phyloP scores from a whole-genome alignment of 1,284 basidiomycete species.

The Malassezia brasiliensis region DNA sequence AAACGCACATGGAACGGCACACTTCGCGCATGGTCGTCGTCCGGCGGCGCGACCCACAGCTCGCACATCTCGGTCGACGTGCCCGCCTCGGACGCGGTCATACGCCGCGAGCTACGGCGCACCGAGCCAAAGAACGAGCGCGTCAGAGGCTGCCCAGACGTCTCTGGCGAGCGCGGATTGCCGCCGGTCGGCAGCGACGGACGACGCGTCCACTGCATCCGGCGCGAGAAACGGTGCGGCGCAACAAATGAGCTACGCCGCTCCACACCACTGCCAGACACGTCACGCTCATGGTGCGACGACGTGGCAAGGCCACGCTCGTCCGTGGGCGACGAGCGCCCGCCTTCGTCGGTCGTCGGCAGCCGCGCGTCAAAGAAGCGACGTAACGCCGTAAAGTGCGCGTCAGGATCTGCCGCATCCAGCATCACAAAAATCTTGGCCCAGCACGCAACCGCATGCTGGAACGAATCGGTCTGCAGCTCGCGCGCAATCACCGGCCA shows the following conservation, averaged over 20 bases:
- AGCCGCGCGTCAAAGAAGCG: conserved; percentile 40
- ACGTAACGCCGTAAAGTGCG: conserved; percentile 31
- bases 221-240: neutral
- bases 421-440: conserved; percentile 30
- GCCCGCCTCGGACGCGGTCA: neutral
- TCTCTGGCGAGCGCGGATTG: neutral
- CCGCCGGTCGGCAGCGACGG: conserved; percentile 1
- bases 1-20: conserved; percentile 30
- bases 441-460: conserved; percentile 11
- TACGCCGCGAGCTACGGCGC: neutral
- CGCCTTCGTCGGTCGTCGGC: neutral
- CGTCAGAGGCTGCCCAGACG: neutral
- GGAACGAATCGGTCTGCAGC: neutral
- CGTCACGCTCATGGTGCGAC: too few relatives aligned
- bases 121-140: neutral
- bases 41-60: neutral
- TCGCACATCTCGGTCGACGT: conserved; percentile 1
- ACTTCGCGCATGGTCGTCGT: neutral
- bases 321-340: too few relatives aligned
- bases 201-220: conserved; percentile 9
- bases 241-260: neutral
- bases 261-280: neutral
- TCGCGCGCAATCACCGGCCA: neutral
- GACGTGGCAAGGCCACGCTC: too few relatives aligned
- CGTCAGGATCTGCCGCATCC: conserved; percentile 33